These are phyloP conservation scores for Grosmannia huntii DNA, from an alignment of 2,329 filamentous ascomycete genomes.

Conservation along the genomic window DNA sequence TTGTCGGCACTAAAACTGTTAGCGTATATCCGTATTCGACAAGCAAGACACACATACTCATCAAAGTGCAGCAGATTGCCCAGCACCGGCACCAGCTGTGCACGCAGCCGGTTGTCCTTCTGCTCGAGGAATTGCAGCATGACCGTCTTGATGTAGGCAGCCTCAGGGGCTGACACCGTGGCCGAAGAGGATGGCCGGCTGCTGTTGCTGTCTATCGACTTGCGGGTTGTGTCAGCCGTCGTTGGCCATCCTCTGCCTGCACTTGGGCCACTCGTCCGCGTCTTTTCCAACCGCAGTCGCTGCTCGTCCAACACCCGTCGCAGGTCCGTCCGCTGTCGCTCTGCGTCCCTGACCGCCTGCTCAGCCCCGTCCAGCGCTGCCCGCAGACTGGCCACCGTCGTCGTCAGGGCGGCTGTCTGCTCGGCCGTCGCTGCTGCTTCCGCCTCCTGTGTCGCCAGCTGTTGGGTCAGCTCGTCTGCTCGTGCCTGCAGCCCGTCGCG, in stretches of 20 bases:
- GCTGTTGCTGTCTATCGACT: neutral
- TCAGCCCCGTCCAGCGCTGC: slow-evolving; percentile 80
- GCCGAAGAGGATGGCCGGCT: slow-evolving; percentile 19
- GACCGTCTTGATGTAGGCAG: slow-evolving; percentile 67
- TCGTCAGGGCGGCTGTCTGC: slow-evolving; percentile 63
- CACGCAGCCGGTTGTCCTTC: slow-evolving; percentile 62
- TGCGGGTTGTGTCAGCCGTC: slow-evolving; percentile 16
- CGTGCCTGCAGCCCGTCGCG: slow-evolving; percentile 57
- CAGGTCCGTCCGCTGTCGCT: slow-evolving; percentile 68
- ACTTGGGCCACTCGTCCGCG: slow-evolving; percentile 45
- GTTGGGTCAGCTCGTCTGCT: slow-evolving; percentile 51
- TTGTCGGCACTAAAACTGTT: slow-evolving; percentile 44
- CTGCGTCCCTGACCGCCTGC: slow-evolving; percentile 64
- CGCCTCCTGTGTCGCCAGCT: slow-evolving; percentile 58
- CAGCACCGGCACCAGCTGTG: slow-evolving; percentile 65
- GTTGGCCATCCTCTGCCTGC: slow-evolving; percentile 24
- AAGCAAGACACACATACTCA: slow-evolving; percentile 44
- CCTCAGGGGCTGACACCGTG: slow-evolving; percentile 24
- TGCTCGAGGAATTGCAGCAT: slow-evolving; percentile 71
- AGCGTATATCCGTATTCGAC: neutral
- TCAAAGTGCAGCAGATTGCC: slow-evolving; percentile 67
- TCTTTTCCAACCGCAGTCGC: slow-evolving; percentile 63
- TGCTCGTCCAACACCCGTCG: slow-evolving; percentile 67
- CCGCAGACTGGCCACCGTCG: slow-evolving; percentile 65
- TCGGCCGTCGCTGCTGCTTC: slow-evolving; percentile 54